phyloP scores from a whole-genome alignment of 2,329 filamentous ascomycete genomes.

The Cladosporium sp. region DNA sequence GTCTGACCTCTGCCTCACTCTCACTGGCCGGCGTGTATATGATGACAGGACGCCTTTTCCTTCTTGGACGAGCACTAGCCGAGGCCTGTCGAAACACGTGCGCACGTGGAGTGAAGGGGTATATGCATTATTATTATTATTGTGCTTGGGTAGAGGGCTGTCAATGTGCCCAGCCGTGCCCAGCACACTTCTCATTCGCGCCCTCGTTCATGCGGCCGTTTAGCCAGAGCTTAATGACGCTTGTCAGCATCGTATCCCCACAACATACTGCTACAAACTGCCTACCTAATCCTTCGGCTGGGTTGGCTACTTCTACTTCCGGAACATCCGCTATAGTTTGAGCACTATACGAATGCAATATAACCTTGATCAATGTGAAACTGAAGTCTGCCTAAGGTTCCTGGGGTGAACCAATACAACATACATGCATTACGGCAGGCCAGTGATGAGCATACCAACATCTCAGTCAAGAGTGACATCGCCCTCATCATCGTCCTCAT shows the following conservation, averaged over 20 bases:
- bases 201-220: neutral
- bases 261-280: neutral
- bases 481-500: slow-evolving; percentile 28
- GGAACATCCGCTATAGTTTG: neutral
- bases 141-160: neutral
- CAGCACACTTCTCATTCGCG: slow-evolving; percentile 1
- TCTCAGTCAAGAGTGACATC: neutral
- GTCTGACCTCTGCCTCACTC: neutral
- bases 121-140: neutral
- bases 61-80: neutral
- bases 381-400: neutral
- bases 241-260: neutral
- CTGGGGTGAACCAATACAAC: neutral
- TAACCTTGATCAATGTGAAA: neutral
- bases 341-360: neutral
- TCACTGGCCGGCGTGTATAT: neutral
- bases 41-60: neutral
- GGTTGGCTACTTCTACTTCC: neutral
- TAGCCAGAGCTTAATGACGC: neutral
- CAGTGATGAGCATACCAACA: neutral
- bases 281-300: neutral
- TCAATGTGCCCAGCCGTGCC: neutral
- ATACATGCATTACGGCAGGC: neutral
- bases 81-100: neutral
- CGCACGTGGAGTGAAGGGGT: neutral